A percentile compares a stretch with the other conserved stretches of the same genome.
Conservation (phyloP, 768 basidiomycete species). For the Terana coerulea region DNA sequence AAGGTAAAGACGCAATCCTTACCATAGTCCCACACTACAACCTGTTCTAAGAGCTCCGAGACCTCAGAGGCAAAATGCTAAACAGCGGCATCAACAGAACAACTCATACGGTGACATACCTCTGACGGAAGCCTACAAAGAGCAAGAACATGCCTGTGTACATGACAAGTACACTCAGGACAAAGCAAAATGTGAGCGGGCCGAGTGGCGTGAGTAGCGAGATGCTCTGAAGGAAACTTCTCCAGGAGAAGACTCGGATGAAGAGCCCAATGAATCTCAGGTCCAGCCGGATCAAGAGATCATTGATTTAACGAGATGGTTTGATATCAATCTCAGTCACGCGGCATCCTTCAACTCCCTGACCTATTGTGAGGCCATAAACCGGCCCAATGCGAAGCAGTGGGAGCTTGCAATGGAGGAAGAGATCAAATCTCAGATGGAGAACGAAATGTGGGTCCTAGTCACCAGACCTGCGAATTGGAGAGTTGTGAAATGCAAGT, state of each 20-base stretch:
- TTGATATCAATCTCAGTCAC: background rate
- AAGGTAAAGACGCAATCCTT: too few species aligned
- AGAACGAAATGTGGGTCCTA: background rate
- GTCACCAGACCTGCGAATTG: background rate
- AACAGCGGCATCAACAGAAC: background rate
- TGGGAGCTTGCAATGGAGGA: background rate
- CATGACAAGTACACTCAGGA: too few species aligned
- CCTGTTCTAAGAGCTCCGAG: too few species aligned
- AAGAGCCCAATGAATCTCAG: too few species aligned
- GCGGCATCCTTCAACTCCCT: background rate
- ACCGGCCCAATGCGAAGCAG: background rate
- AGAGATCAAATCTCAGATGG: background rate
- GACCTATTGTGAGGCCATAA: background rate
- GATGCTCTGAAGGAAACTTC: background rate
- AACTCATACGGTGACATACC: background rate
- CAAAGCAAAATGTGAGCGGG: background rate
- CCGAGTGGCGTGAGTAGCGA: background rate
- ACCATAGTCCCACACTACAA: too few species aligned
- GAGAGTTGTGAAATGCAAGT: background rate
- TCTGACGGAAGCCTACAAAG: background rate
- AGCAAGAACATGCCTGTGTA: too few species aligned
- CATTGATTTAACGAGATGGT: background rate
- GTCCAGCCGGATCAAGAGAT: background rate
- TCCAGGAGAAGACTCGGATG: background rate
- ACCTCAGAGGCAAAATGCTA: background rate